Base-by-base conservation (phyloP, 768 basidiomycete genomes). In the Trametes meyenii region DNA sequence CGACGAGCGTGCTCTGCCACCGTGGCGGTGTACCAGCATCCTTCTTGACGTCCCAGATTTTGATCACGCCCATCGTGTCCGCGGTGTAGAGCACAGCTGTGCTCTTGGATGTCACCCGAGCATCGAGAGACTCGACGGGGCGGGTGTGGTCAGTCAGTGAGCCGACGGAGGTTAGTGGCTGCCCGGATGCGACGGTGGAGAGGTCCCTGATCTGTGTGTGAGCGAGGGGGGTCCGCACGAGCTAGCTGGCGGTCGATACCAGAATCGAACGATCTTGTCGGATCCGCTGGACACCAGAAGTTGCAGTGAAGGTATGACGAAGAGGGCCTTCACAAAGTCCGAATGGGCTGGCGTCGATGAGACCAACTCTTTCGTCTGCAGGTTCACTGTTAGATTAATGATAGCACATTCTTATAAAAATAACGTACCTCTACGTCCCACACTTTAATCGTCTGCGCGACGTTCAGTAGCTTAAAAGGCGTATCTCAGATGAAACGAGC, bases 61-160 rank as follows among this genome's bases (percentile, higher is more conserved):
- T 91, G 71, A 98, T 86, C 10, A 90, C 72, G 2, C 96, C 97
- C 88, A 98, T 91, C 3, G 92, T 96, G 73, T 98, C 96, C 7
- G 85, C 93, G 0, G 94, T 93, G 71, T 88, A 92, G 5, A 98
- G 74, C 26, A 81, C 75, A 0, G 77, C 82, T 19, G 77, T 75
- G 12, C 70, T 71, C n/a, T 76, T 78, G 3, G 85, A 82, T 40
- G 76, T 65, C 14, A 74, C 66, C 60, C 79, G 77, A n/a, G 83
- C 88, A 40, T 84, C 81, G 13, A 97, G 73, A 61, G 85, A 85
- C 72, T 94, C 92, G 8, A 98, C 86, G 3, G 96, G 96, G 14
- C 96, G 85, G 10, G 86, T 90, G 73, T 99, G 96, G 0, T 86
- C 83, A 4, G 92, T 90, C 46, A 97, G 81, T 4, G 86, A 88